These are phyloP conservation scores for Begonia peltatifolia DNA, from an alignment of 306 rosid genomes.

Conservation along the genomic window DNA sequence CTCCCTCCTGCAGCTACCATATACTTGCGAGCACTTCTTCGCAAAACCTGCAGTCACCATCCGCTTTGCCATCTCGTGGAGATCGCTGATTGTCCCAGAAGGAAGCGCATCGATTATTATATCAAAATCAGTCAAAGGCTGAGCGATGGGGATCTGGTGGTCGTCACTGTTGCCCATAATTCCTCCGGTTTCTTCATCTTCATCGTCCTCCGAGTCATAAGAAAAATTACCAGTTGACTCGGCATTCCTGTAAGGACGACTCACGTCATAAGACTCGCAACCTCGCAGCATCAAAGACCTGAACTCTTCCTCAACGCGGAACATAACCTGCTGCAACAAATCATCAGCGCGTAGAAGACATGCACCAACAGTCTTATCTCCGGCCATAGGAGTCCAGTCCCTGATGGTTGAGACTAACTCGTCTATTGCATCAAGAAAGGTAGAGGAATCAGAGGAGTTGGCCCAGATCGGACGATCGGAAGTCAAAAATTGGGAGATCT, in stretches of 20 bases:
- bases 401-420: slow-evolving; percentile 39
- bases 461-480: slow-evolving; percentile 75
- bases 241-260: slow-evolving; percentile 24
- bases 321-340: slow-evolving; percentile 81
- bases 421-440: slow-evolving; percentile 76
- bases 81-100: slow-evolving; percentile 59
- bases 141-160: slow-evolving; percentile 55
- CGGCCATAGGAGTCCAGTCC: slow-evolving; percentile 65
- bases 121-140: slow-evolving; percentile 58
- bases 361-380: slow-evolving; percentile 39
- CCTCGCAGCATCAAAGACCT: slow-evolving; percentile 82
- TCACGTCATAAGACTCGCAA: slow-evolving; percentile 59
- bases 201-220: slow-evolving; percentile 58
- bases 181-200: slow-evolving; percentile 21
- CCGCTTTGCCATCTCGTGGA: slow-evolving; percentile 82
- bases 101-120: slow-evolving; percentile 79
- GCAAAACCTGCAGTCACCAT: slow-evolving; percentile 84
- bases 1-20: slow-evolving; percentile 73
- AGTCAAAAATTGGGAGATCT: slow-evolving; percentile 53
- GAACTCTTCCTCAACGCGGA: slow-evolving; percentile 78
- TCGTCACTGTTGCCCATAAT: slow-evolving; percentile 18
- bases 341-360: slow-evolving; percentile 68
- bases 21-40: slow-evolving; percentile 86
- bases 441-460: slow-evolving; percentile 47
- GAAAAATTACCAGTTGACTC: slow-evolving; percentile 39